Evolutionary conservation across 2,329 filamentous ascomycete species (phyloP), one percentile per base, ranked within the genome.

Genomic region (Escovopsis sp.): DNA sequence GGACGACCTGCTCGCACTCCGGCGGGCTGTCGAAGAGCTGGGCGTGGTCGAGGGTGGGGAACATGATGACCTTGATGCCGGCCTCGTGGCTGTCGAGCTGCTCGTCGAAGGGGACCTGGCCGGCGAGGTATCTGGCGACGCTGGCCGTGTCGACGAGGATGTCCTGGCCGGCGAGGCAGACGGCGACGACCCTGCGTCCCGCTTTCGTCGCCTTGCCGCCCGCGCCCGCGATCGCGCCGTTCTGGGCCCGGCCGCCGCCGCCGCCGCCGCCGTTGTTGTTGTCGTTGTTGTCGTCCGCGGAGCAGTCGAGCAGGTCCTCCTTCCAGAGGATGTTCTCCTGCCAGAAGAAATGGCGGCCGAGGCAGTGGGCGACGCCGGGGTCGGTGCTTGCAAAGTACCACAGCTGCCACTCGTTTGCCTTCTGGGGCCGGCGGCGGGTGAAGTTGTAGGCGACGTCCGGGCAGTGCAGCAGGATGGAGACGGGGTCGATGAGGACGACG

Each of bases 381-480:
- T 85, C 81, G 41, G 70, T 78, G 36, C 70, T 74, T 6, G 76
- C 81, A 53, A 83, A 84, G 50, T 81, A 85, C 66, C 74, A 80
- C 12, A 85, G 61, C 53, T 80, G 72, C 63, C 74, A 78, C 57
- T 85, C 78, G 47, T 81, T 82, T n/a, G 81, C 78, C 43, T 43
- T 60, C 53, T 48, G 60, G 4, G 74, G 73, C 41, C 47, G 54
- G 25, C 72, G 61, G 46, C 68, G 62, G 10, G 72, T 78, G 54
- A 85, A 84, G 58, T 84, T 85, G 64, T 76, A 84, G 10, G 79
- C 77, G 29, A 84, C 76, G 46, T 81, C 68, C 1, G 80, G 80
- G 31, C 81, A 66, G 54, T 85, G 80, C 30, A 85, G 65, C 42
- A 83, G 59, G 41, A 84, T 68, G 20, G 71, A 74, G 9, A 84